Evolutionary conservation across 257 asterid species (phyloP), one percentile per base, ranked within the genome.

Genomic region (Penstemon davidsonii): DNA sequence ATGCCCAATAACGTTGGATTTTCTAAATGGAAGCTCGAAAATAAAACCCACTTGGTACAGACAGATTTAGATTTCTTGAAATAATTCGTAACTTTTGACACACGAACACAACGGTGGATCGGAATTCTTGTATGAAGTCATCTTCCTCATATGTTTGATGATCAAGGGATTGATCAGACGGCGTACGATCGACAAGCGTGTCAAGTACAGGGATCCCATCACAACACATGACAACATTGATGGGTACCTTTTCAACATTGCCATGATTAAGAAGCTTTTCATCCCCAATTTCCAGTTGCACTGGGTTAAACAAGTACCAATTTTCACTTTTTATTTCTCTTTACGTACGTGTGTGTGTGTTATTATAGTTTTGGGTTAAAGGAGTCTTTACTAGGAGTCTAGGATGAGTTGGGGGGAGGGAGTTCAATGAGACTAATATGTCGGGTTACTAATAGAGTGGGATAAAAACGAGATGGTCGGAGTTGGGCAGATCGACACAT

Each of bases 191-290:
- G 18, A 86, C 50, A 92, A 82, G 38, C 83, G 80, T 42, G 91
- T 91, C 6, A 78, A 79, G 83, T 91, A 83, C 77, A 79, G 95
- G 46, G 97, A 88, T 68, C 97, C 96, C 15, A 88, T 91, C 57
- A 91, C 97, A 0, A 83, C 75, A 76, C 87, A 88, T 40, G 95
- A 88, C 72, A 55, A 67, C 53, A 67, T 91, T 7, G 62, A 76
- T 25, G 92, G 97, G 0, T 91, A 91, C 66, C 88, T 91, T n/a
- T 84, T 88, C 37, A 91, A 91, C 73, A 88, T 91, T 37, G 66
- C 89, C 57, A 80, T 82, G 90, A 68, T 91, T 76, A 91, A 74
- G 69, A 79, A 72, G 76, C 78, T 91, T 63, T 91, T 91, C 78
- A 61, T 13, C 60, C 95, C 96, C 64, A 58, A 86, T 66, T 91